Percentiles rank a stretch among this genome's conserved stretches.
Conservation (phyloP, 2,329 filamentous ascomycete genomes). For the Trichoderma sp. region DNA sequence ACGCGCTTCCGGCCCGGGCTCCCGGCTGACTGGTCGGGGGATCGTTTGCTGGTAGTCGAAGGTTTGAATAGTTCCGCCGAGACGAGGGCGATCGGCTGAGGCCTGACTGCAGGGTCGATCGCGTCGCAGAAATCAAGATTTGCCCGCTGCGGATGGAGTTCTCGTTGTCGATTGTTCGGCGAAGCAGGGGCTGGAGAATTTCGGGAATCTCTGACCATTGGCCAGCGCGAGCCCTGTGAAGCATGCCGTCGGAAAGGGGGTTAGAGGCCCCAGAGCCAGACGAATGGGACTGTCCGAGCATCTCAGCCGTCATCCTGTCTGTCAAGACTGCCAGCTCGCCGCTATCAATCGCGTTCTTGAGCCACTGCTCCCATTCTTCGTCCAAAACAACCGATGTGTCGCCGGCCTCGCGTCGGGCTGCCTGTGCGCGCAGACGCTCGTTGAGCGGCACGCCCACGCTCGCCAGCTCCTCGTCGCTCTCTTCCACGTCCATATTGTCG, state of each 20-base stretch:
- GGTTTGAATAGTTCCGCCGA: conserved; percentile 39
- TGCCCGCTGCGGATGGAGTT: conserved; percentile 30
- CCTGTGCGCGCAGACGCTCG: conserved; percentile 65
- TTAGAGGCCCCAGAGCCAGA: conserved; percentile 38
- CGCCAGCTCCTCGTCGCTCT: conserved; percentile 53
- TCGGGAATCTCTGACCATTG: conserved; percentile 62
- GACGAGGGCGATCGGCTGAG: conserved; percentile 28
- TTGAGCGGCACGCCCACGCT: conserved; percentile 66
- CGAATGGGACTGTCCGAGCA: conserved; percentile 38
- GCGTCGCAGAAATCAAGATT: conserved; percentile 20
- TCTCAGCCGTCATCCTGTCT: conserved; percentile 46
- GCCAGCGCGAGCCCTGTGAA: conserved; percentile 58
- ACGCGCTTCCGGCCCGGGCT: conserved; percentile 31
- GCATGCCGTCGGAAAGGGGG: conserved; percentile 55
- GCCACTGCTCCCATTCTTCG: conserved; percentile 74
- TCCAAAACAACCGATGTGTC: conserved; percentile 62
- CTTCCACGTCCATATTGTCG: conserved; percentile 50
- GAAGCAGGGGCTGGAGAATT: conserved; percentile 56
- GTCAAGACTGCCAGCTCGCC: conserved; percentile 56
- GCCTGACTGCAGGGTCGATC: conserved; percentile 9
- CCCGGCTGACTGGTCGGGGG: conserved; percentile 32
- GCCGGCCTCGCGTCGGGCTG: conserved; percentile 63
- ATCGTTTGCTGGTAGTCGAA: conserved; percentile 48
- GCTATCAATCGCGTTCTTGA: conserved; percentile 69
- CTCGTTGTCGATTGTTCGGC: conserved; percentile 50